phyloP scores from a whole-genome alignment of 2,329 filamentous ascomycete genomes.

The Fusarium avenaceum region DNA sequence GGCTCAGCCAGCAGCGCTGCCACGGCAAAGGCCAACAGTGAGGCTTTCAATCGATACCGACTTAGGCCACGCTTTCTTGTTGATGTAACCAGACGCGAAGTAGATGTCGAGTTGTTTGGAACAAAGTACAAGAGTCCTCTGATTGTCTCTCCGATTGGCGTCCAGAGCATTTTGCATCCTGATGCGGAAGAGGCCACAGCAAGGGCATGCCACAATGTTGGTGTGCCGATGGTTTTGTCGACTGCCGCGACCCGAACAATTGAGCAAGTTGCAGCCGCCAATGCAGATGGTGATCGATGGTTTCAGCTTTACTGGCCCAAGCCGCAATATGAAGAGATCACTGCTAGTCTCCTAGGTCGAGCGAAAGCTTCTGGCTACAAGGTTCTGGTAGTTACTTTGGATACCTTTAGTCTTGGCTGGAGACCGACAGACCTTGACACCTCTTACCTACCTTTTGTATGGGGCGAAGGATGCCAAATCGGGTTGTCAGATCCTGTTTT shows the following conservation, averaged over 20 bases:
- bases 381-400: conserved; percentile 78
- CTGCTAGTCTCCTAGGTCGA: conserved; percentile 71
- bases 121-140: conserved; percentile 61
- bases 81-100: conserved; percentile 59
- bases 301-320: conserved; percentile 77
- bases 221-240: conserved; percentile 75
- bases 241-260: conserved; percentile 74
- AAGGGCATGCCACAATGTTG: conserved; percentile 69
- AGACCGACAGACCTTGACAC: conserved; percentile 76
- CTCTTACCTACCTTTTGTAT: conserved; percentile 71
- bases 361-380: conserved; percentile 73
- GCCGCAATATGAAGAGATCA: conserved; percentile 75
- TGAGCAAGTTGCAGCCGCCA: conserved; percentile 74
- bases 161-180: conserved; percentile 75
- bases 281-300: conserved; percentile 71
- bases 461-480: conserved; percentile 69
- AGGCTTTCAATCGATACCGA: conserved; percentile 67
- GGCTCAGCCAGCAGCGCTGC: conserved; percentile 73
- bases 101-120: conserved; percentile 67
- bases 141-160: conserved; percentile 76
- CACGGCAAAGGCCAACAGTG: conserved; percentile 71
- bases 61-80: conserved; percentile 67
- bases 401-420: conserved; percentile 79
- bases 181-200: conserved; percentile 76
- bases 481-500: conserved; percentile 79